Evolutionary conservation across 2,329 filamentous ascomycete species (phyloP), one percentile per base, ranked within the genome.

Genomic region (Fusarium coffeatum): DNA sequence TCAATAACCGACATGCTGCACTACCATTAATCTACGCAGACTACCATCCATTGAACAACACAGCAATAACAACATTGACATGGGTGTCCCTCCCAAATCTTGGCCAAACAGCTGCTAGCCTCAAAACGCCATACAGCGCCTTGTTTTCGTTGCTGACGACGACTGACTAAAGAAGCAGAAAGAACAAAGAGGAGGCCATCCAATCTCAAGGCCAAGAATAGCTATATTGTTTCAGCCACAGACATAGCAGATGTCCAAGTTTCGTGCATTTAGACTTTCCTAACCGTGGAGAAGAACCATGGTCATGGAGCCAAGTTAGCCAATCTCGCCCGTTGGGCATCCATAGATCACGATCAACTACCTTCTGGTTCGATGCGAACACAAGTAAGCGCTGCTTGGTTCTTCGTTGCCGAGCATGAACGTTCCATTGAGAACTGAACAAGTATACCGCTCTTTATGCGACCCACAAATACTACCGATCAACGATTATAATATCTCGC

Each of bases 141-240:
- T 59, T 72, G 66, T 66, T 70, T 72, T 74, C 46, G 66, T 69
- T 69, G 72, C 72, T 72, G 71, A 74, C 72, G 68, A 71, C 71
- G 67, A 64, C 72, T 57, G 50, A 47, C 54, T 50, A 42, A 42
- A 53, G 49, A 40, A 13, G 49, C 55, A 43, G 64, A 66, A 59
- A 46, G 46, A 63, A 57, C 48, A 69, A 58, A 62, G 54, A 45
- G 27, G 15, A 50, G 25, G 37, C n/a, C 23, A 23, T 32, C 67
- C 63, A 68, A 55, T 58, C 45, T 62, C 45, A 13, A 8, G 34
- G 11, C 49, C 54, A 22, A 22, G 22, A 34, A 16, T 56, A 46
- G 45, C 20, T 32, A 50, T 62, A 25, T 18, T 47, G 55, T 71
- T 71, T 64, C 55, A 69, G 41, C 59, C 49, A 58, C 48, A 37